phyloP scores from a whole-genome alignment of 2,329 filamentous ascomycete species.

The Cordyceps pruinosa region DNA sequence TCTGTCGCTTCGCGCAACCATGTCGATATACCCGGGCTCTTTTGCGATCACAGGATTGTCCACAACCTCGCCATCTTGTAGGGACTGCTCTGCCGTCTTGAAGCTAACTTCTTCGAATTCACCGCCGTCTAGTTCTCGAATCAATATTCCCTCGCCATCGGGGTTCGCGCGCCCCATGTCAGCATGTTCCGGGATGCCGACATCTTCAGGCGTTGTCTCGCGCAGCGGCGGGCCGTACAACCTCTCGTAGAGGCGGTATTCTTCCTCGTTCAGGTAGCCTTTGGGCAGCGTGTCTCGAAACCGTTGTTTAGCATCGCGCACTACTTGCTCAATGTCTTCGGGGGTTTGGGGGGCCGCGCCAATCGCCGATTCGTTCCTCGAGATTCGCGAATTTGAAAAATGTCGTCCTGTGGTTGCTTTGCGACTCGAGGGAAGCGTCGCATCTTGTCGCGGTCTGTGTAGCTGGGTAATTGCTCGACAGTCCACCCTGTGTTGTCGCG shows the following conservation, averaged over 20 bases:
- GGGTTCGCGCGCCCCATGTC: constrained; percentile 26
- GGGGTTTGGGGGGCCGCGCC: neutral
- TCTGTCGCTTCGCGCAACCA: constrained; percentile 45
- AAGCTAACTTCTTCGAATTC: constrained; percentile 56
- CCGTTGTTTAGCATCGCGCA: constrained; percentile 63
- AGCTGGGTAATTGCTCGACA: neutral
- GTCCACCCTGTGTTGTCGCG: neutral
- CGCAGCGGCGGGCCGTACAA: constrained; percentile 72
- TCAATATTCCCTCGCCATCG: constrained; percentile 36
- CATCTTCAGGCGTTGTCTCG: constrained; percentile 52
- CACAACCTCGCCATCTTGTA: constrained; percentile 12
- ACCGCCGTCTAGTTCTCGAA: constrained; percentile 51
- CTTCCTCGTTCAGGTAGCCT: constrained; percentile 60
- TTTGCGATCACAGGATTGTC: constrained; percentile 16
- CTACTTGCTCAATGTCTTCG: constrained; percentile 52
- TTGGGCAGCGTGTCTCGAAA: constrained; percentile 74
- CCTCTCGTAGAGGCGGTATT: constrained; percentile 69
- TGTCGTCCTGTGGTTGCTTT: constrained; percentile 18
- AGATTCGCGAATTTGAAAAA: constrained; percentile 24
- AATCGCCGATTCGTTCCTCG: constrained; percentile 17
- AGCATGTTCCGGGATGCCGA: constrained; percentile 39
- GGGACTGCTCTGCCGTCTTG: constrained; percentile 10
- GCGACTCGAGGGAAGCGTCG: neutral
- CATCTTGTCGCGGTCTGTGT: neutral
- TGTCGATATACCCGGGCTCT: constrained; percentile 35